These are phyloP conservation scores for Didymella lethalis DNA, from an alignment of 2,329 filamentous ascomycete genomes.

Conservation along the genomic window DNA sequence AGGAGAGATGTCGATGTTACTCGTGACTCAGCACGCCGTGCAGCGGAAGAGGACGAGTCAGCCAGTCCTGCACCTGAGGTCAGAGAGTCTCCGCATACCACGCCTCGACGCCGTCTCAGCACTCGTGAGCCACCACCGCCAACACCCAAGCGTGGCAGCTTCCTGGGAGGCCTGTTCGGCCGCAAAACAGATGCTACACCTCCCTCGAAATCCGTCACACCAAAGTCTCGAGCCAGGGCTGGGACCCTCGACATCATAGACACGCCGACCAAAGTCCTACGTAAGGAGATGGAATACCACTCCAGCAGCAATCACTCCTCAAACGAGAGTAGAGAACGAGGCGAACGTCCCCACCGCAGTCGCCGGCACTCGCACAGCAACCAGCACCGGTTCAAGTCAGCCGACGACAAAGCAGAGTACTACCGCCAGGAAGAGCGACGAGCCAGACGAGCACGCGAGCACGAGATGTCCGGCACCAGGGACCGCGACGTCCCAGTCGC, in stretches of 20 bases:
- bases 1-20: conserved; percentile 24
- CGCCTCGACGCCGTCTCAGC: conserved; percentile 32
- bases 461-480: conserved; percentile 40
- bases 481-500: conserved; percentile 37
- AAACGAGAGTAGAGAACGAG: conserved; percentile 42
- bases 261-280: conserved; percentile 22
- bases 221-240: conserved; percentile 33
- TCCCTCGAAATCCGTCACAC: conserved; percentile 37
- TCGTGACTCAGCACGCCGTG: conserved; percentile 42
- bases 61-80: conserved; percentile 26
- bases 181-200: conserved; percentile 42
- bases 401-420: conserved; percentile 47
- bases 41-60: conserved; percentile 37
- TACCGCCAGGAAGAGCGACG: conserved; percentile 39
- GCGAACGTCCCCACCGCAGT: conserved; percentile 42
- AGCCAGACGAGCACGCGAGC: conserved; percentile 34
- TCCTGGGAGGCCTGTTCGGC: conserved; percentile 45
- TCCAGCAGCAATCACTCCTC: conserved; percentile 45
- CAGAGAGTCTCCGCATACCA: conserved; percentile 34
- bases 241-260: conserved; percentile 35
- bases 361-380: conserved; percentile 39
- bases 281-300: conserved; percentile 36
- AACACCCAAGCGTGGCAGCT: conserved; percentile 37
- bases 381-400: conserved; percentile 38
- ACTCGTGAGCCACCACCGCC: conserved; percentile 39